Percentiles rank a stretch among this genome's conserved stretches.
These are phyloP conservation scores for Eragrostis curvula DNA, from an alignment of 176 grass and related monocot species.

Conservation along the genomic window DNA sequence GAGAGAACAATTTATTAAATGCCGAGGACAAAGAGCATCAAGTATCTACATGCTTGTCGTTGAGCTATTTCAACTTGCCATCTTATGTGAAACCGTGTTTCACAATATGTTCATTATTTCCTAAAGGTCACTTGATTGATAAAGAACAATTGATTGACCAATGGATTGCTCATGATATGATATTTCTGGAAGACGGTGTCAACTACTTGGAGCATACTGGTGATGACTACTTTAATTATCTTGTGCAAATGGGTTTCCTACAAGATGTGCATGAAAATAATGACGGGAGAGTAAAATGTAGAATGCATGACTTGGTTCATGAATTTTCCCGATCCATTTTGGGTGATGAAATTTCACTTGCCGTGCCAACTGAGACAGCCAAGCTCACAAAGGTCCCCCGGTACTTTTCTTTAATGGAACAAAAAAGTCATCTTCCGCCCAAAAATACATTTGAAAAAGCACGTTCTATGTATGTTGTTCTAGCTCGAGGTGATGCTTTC, in stretches of 20 bases:
- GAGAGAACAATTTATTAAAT: conserved; percentile 29
- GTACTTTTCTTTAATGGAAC: conserved; percentile 15
- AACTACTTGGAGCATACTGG: neutral
- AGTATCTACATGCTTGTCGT: conserved; percentile 15
- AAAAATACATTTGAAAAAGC: conserved; percentile 7
- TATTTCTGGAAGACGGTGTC: neutral
- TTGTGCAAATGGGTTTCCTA: conserved; percentile 38
- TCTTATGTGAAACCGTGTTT: conserved; percentile 33
- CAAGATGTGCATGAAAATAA: neutral
- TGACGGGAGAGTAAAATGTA: neutral
- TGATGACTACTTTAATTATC: neutral
- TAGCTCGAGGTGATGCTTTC: neutral
- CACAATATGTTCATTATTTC: conserved; percentile 27
- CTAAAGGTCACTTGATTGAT: neutral
- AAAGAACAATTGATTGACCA: conserved; percentile 40
- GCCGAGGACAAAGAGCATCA: neutral
- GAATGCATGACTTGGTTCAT: conserved; percentile 50
- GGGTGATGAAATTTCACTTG: neutral
- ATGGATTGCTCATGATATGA: conserved; percentile 48
- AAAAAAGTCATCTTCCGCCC: neutral
- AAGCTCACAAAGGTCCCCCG: neutral
- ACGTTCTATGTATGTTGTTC: conserved; percentile 22
- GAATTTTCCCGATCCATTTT: conserved; percentile 16
- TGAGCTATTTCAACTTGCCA: conserved; percentile 43
- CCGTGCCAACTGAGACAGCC: neutral